These are phyloP conservation scores for Lentinus polychrous DNA, from an alignment of 1,284 basidiomycete species.

Conservation along the genomic window DNA sequence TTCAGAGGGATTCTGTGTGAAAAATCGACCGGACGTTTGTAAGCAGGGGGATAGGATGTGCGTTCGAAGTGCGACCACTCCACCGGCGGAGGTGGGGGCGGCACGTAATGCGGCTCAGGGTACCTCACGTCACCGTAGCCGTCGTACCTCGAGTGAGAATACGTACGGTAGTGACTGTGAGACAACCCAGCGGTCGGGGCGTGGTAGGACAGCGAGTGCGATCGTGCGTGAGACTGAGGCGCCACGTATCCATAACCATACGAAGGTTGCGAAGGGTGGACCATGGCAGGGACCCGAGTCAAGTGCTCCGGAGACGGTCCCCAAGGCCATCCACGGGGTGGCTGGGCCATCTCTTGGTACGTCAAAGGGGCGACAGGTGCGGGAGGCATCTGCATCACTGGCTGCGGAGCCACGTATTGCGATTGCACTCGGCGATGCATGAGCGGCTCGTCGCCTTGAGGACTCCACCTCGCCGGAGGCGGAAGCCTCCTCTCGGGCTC, in stretches of 20 bases:
- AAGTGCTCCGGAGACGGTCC: not conserved
- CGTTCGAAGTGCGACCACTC: constrained; percentile 19
- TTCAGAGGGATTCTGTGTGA: constrained; percentile 21
- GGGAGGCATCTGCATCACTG: constrained; percentile 28
- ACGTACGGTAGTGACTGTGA: constrained; percentile 49
- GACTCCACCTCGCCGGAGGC: constrained; percentile 76
- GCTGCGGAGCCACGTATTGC: constrained; percentile 61
- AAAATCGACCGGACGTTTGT: constrained; percentile 22
- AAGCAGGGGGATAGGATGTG: constrained; percentile 19
- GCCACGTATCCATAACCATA: constrained; percentile 35
- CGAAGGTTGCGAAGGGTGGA: constrained; percentile 19
- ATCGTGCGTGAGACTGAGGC: constrained; percentile 41
- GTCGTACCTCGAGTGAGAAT: constrained; percentile 51
- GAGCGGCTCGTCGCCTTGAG: constrained; percentile 60
- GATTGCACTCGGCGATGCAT: constrained; percentile 45
- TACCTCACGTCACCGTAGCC: constrained; percentile 41
- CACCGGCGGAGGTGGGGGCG: constrained; percentile 20
- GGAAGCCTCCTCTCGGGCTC: constrained; percentile 41
- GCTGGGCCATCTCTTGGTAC: constrained; percentile 27
- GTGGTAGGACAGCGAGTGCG: constrained; percentile 49
- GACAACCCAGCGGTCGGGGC: constrained; percentile 37
- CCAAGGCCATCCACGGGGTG: constrained; percentile 9
- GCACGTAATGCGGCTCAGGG: constrained; percentile 32
- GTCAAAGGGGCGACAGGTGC: constrained; percentile 15
- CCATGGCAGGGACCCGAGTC: not conserved